A percentile compares a stretch with the other conserved stretches of the same genome.
phyloP scores from a whole-genome alignment of 2,329 filamentous ascomycete species.

The Cercospora sp. region DNA sequence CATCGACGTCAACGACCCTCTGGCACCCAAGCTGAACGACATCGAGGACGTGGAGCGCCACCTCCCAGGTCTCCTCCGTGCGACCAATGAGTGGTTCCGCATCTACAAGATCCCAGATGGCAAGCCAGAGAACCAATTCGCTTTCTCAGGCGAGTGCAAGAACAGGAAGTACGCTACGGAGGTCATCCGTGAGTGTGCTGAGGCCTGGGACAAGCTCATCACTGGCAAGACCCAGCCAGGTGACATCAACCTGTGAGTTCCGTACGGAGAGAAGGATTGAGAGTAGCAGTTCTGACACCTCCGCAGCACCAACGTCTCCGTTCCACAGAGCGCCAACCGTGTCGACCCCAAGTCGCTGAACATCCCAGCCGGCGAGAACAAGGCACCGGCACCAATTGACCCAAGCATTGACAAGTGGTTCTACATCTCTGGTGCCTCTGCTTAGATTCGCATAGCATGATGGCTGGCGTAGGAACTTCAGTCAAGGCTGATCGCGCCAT shows the following conservation, averaged over 20 bases:
- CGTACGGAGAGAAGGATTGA: too few relatives aligned
- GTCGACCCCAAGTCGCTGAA: constrained; percentile 69
- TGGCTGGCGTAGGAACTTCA: background rate
- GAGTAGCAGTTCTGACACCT: background rate
- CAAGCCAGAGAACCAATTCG: constrained; percentile 99
- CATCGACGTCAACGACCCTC: constrained; percentile 96
- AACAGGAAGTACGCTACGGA: constrained; percentile 99
- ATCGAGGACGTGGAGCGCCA: constrained; percentile 99
- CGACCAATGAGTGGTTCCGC: constrained; percentile 99
- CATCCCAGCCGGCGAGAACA: constrained; percentile 77
- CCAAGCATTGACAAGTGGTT: constrained; percentile 99
- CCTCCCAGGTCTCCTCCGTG: constrained; percentile 91
- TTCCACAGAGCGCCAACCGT: constrained; percentile 71
- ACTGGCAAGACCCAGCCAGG: constrained; percentile 81
- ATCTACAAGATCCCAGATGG: constrained; percentile 99
- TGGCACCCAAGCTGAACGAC: constrained; percentile 95
- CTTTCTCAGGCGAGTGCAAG: constrained; percentile 99
- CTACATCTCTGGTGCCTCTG: constrained; percentile 92
- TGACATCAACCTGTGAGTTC: constrained; percentile 76
- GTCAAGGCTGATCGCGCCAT: background rate
- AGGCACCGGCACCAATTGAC: constrained; percentile 85
- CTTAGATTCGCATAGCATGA: constrained; percentile 33
- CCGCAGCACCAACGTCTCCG: constrained; percentile 73
- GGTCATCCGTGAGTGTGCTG: constrained; percentile 90
- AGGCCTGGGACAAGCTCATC: constrained; percentile 96